These are phyloP conservation scores for Zychaea mexicana DNA, from an alignment of 371 early-diverging fungal genomes.

Conservation along the genomic window DNA sequence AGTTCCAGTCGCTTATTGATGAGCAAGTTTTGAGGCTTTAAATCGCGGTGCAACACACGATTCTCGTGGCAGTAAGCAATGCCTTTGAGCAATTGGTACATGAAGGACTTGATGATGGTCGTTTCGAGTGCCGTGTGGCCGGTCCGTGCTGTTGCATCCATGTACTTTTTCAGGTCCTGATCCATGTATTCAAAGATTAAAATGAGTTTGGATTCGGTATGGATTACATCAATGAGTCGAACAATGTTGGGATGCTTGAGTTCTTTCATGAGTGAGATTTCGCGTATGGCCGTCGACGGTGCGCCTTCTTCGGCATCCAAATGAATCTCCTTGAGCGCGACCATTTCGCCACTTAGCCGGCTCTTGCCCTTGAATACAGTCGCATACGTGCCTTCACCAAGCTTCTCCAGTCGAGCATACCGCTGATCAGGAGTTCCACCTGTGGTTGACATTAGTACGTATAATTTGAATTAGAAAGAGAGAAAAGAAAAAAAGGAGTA, in stretches of 20 bases:
- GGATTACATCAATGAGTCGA: constrained; percentile 95
- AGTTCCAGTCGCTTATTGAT: constrained; percentile 87
- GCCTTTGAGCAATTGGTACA: constrained; percentile 88
- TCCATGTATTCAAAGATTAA: constrained; percentile 99
- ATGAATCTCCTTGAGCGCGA: constrained; percentile 98
- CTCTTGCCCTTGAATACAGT: constrained; percentile 98
- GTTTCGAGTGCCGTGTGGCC: constrained; percentile 43
- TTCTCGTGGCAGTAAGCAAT: constrained; percentile 95
- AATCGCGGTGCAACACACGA: constrained; percentile 95
- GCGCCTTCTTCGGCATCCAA: constrained; percentile 94
- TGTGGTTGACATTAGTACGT: constrained; percentile 17
- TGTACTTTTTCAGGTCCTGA: constrained; percentile 96
- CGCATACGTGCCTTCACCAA: constrained; percentile 99
- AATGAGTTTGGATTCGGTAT: constrained; percentile 96
- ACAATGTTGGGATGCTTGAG: constrained; percentile 91
- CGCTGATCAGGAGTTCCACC: constrained; percentile 45
- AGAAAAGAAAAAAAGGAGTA: not conserved
- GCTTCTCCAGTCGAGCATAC: constrained; percentile 87
- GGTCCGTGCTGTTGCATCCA: constrained; percentile 74
- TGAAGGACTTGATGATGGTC: constrained; percentile 82
- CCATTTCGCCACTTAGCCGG: constrained; percentile 85
- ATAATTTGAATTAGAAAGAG: not conserved
- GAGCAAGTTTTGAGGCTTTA: constrained; percentile 96
- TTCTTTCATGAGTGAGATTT: constrained; percentile 96
- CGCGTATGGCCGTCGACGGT: constrained; percentile 96